Evolutionary conservation across 495 filamentous ascomycete species (phyloP).

Genomic region (Lasiosphaeris hirsuta): DNA sequence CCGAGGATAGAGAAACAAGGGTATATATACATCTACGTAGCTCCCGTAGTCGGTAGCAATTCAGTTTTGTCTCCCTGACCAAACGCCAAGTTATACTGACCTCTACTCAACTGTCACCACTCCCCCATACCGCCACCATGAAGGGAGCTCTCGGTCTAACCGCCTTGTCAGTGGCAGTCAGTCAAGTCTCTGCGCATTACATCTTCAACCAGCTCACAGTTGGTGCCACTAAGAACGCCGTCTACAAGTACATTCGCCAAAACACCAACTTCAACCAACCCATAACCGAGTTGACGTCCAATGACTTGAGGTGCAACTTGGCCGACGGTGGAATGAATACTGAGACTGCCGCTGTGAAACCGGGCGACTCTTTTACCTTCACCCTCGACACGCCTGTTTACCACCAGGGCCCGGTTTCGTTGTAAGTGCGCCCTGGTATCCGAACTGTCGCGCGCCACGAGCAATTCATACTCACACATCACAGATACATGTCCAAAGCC

Average conservation of each 20-base stretch:
- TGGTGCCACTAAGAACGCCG: slow-evolving; percentile 38
- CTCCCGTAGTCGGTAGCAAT: too few relatives aligned
- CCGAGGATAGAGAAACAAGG: too few relatives aligned
- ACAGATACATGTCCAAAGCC: slow-evolving; percentile 51
- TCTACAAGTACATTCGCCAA: slow-evolving; percentile 52
- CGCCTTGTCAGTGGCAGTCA: slow-evolving; percentile 36
- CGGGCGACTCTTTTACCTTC: slow-evolving; percentile 52
- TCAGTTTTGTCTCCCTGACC: too few relatives aligned
- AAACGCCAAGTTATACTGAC: neutral
- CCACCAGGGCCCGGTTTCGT: slow-evolving; percentile 56
- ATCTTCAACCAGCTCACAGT: slow-evolving; percentile 51
- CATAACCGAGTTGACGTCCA: slow-evolving; percentile 52
- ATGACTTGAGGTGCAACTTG: slow-evolving; percentile 59
- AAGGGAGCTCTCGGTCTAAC: slow-evolving; percentile 34
- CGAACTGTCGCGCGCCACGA: too few relatives aligned
- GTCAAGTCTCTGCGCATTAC: slow-evolving; percentile 43
- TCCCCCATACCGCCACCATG: slow-evolving; percentile 29
- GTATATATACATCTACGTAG: too few relatives aligned
- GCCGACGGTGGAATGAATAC: slow-evolving; percentile 46
- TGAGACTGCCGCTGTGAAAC: slow-evolving; percentile 42
- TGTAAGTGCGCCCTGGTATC: slow-evolving; percentile 29
- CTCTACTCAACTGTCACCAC: neutral
- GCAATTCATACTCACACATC: neutral
- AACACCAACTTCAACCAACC: slow-evolving; percentile 60
- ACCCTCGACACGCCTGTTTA: slow-evolving; percentile 53